phyloP scores from a whole-genome alignment of 2,329 filamentous ascomycete genomes.

The Lachnellula subtilissima region DNA sequence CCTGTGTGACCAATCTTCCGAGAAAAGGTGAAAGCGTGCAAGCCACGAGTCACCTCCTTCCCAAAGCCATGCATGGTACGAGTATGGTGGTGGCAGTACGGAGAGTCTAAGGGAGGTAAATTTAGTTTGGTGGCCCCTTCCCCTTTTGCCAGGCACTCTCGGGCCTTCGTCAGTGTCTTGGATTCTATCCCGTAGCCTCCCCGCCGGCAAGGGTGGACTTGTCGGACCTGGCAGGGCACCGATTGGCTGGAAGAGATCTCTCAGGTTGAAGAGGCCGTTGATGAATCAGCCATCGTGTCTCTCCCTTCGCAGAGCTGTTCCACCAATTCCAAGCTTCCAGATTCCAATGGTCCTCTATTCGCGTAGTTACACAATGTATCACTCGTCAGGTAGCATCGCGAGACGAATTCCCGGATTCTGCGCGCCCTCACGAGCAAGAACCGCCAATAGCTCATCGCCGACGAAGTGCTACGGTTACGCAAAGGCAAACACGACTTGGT shows the following conservation, averaged over 20 bases:
- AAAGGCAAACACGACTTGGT: neutral
- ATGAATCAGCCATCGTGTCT: conserved; percentile 1
- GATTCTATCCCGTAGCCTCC: conserved; percentile 1
- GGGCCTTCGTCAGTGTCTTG: conserved; percentile 12
- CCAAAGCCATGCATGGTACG: neutral
- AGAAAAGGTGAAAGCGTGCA: conserved; percentile 5
- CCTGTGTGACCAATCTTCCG: neutral
- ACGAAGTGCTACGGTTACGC: conserved; percentile 1
- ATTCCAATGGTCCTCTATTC: conserved; percentile 1
- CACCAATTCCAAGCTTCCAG: neutral
- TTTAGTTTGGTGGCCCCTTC: neutral
- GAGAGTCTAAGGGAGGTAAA: neutral
- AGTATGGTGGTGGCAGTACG: neutral
- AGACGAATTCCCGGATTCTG: conserved; percentile 1
- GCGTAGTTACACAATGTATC: neutral
- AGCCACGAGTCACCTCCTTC: conserved; percentile 11
- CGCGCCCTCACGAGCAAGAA: neutral
- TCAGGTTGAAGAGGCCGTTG: conserved; percentile 5
- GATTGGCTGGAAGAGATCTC: too few species aligned
- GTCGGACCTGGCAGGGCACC: too few species aligned
- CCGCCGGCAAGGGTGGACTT: neutral
- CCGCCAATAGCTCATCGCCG: neutral
- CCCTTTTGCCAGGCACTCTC: conserved; percentile 5
- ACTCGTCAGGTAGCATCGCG: conserved; percentile 9
- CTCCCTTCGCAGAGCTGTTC: neutral